Evolutionary conservation across 176 grass and related monocot genomes (phyloP).

Genomic region (Eleusine coracana): DNA sequence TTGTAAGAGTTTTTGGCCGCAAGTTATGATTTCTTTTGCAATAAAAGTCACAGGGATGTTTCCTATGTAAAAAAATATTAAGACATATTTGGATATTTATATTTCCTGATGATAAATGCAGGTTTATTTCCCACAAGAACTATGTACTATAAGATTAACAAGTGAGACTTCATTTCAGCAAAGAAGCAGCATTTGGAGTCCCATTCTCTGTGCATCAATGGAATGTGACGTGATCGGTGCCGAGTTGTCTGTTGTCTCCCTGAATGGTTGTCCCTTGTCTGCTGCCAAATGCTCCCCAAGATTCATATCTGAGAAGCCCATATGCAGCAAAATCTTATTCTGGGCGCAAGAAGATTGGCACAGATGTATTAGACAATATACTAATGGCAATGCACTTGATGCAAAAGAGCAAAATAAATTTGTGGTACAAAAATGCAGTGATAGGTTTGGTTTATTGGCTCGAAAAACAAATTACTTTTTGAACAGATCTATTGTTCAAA

Average conservation of each 20-base stretch:
- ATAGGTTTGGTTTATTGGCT: neutral
- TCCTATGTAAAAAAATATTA: neutral
- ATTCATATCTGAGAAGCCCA: too few species aligned
- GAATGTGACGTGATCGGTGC: neutral
- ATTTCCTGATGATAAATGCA: neutral
- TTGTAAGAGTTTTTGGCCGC: too few species aligned
- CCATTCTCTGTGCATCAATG: neutral
- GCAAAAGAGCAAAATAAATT: neutral
- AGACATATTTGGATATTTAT: neutral
- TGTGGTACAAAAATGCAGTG: neutral
- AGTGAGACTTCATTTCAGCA: neutral
- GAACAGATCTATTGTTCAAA: too few species aligned
- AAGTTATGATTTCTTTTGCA: too few species aligned
- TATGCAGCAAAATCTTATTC: neutral
- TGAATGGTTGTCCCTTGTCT: neutral
- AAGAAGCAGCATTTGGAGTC: neutral
- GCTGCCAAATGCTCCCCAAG: neutral
- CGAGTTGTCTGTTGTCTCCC: neutral
- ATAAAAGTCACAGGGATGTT: too few species aligned
- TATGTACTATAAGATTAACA: slow-evolving; percentile 4
- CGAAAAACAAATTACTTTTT: neutral
- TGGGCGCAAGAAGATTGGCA: neutral
- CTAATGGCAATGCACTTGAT: neutral
- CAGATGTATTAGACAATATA: neutral
- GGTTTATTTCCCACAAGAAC: neutral